Evolutionary conservation across 2,329 filamentous ascomycete species (phyloP), one percentile per base, ranked within the genome.

Genomic region (Fusarium stilboides): DNA sequence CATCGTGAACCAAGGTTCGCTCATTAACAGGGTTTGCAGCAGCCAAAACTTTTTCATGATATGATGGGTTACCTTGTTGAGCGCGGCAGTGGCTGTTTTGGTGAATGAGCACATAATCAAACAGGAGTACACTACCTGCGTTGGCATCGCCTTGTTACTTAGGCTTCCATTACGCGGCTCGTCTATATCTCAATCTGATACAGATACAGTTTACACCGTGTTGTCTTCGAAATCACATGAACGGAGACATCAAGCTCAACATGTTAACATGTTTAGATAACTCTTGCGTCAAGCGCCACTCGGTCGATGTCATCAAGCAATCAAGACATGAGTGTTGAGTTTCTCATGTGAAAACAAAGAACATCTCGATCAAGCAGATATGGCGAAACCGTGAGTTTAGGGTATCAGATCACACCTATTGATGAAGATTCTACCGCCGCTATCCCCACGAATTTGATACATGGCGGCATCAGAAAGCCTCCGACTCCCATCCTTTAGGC

Each of bases 1-100:
- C 66, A 70, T 70, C 57, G 62, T 59, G 66, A 59, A 57, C 47
- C 46, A 42, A 22, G 39, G 42, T 67, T 67, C 45, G 34, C 39
- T 49, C 54, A 47, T 56, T 20, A 42, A 36, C 65, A 58, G 49
- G 55, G 60, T 68, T 53, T 50, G 6, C 28, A 31, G 26, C 46
- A 26, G 39, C 34, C 47, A 43, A 55, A 20, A 19, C 14, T 57
- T 49, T 54, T 53, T 63, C 62, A 43, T 50, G 56, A 64, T 49
- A 52, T 49, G 28, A 46, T 44, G 28, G 28, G 10, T 47, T 43
- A 46, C 56, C 24, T 37, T 39, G 39, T 26, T 26, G 37, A 43
- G 22, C 33, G 57, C 43, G n/a, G 52, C 44, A 43, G 22, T 20
- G 57, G 14, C n/a, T 44, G 42, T 39, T 20, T 6, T 13, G 28